Conservation (phyloP, 2,329 filamentous ascomycete genomes). For the Colletotrichum sp. region DNA sequence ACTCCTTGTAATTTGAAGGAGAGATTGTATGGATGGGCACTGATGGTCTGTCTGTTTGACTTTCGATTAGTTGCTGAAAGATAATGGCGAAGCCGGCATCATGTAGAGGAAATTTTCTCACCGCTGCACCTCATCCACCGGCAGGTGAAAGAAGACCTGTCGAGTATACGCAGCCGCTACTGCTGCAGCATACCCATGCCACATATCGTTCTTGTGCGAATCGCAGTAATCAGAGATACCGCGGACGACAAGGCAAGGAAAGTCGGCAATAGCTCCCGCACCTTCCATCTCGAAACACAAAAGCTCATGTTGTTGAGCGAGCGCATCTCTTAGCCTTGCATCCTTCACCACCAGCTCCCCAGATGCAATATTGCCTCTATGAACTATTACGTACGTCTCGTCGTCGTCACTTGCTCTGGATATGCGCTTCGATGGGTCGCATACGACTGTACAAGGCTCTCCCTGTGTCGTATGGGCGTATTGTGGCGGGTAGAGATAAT, state of each 20-base stretch:
- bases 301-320: conserved; percentile 9
- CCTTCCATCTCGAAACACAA: conserved; percentile 26
- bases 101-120: not conserved
- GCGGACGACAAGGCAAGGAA: conserved; percentile 21
- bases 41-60: not conserved
- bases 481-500: not conserved
- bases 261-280: conserved; percentile 16
- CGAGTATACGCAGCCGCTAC: conserved; percentile 19
- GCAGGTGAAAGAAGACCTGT: conserved; percentile 21
- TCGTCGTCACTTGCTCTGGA: conserved; percentile 5
- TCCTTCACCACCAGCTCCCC: conserved; percentile 21
- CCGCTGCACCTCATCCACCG: not conserved
- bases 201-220: conserved; percentile 19
- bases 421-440: conserved; percentile 4
- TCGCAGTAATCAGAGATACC: conserved; percentile 24
- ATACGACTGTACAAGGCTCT: not conserved
- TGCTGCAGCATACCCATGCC: conserved; percentile 13
- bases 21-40: not conserved
- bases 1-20: not conserved
- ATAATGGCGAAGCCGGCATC: no score
- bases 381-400: conserved; percentile 12
- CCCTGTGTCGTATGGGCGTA: not conserved
- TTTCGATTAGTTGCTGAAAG: not conserved
- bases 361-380: conserved; percentile 25
- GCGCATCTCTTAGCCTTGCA: conserved; percentile 16